Conservation (phyloP, 441 rosid genomes). For the Euphorbia schlechtendalii region DNA sequence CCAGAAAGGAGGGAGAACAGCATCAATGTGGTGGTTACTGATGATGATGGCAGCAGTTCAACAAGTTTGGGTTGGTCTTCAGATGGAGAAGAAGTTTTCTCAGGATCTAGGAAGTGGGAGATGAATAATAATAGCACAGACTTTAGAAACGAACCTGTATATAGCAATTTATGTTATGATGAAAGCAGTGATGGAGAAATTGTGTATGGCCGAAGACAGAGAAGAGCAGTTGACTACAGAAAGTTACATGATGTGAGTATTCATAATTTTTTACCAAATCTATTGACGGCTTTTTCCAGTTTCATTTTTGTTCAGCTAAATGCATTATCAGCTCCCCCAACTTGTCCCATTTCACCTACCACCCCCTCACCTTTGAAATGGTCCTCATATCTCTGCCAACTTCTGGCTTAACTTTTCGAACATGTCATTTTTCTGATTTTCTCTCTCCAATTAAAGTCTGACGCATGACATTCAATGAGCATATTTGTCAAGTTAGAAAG, state of each 20-base stretch:
- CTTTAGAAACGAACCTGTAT: constrained; percentile 31
- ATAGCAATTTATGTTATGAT: constrained; percentile 42
- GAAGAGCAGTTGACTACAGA: constrained; percentile 79
- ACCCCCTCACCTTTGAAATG: no score
- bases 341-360: no score
- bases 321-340: no score
- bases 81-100: constrained; percentile 51
- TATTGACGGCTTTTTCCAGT: no score
- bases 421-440: no score
- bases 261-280: not conserved
- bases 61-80: constrained; percentile 81
- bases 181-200: constrained; percentile 64
- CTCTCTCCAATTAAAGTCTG: no score
- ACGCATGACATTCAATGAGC: no score
- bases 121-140: constrained; percentile 20
- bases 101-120: constrained; percentile 42
- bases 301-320: no score
- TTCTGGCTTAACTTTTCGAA: no score
- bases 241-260: constrained; percentile 74
- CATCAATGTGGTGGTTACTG: constrained; percentile 44
- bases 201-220: constrained; percentile 63
- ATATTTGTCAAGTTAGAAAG: no score
- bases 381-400: no score
- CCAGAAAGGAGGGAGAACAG: constrained; percentile 59
- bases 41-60: constrained; percentile 39